These are phyloP conservation scores for Ophidiomyces ophidiicola DNA, from an alignment of 2,329 filamentous ascomycete species.

Conservation along the genomic window DNA sequence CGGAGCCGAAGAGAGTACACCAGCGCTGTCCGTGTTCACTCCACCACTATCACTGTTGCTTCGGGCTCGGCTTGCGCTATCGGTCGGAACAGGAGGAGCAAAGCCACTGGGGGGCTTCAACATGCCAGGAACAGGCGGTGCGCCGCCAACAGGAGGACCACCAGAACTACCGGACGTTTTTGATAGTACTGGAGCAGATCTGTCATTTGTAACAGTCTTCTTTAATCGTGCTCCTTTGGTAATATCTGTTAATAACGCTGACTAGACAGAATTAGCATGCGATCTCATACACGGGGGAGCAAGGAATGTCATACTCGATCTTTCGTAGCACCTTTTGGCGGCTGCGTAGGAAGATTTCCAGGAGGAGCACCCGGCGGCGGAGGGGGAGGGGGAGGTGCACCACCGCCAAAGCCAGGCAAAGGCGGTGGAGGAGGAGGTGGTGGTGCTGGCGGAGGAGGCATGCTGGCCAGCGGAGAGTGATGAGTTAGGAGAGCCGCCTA, in stretches of 20 bases:
- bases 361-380: constrained; percentile 47
- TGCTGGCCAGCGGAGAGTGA: constrained; percentile 17
- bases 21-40: constrained; percentile 30
- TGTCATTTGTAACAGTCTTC: constrained; percentile 83
- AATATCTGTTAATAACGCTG: constrained; percentile 79
- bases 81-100: constrained; percentile 56
- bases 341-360: constrained; percentile 41
- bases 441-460: constrained; percentile 39
- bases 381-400: constrained; percentile 48
- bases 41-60: constrained; percentile 67
- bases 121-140: constrained; percentile 65
- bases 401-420: constrained; percentile 44
- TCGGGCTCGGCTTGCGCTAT: constrained; percentile 48
- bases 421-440: constrained; percentile 58
- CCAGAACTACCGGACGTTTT: constrained; percentile 45
- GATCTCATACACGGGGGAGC: background rate
- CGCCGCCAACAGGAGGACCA: constrained; percentile 55
- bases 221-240: constrained; percentile 66
- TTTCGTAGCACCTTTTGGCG: constrained; percentile 44
- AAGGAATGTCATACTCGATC: constrained; percentile 46
- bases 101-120: constrained; percentile 49
- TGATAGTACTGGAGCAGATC: constrained; percentile 64
- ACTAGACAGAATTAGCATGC: constrained; percentile 39
- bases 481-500: background rate
- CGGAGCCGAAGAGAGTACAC: constrained; percentile 49